Base-by-base conservation (phyloP, 1,284 basidiomycete species). In the Ustilago nuda region DNA sequence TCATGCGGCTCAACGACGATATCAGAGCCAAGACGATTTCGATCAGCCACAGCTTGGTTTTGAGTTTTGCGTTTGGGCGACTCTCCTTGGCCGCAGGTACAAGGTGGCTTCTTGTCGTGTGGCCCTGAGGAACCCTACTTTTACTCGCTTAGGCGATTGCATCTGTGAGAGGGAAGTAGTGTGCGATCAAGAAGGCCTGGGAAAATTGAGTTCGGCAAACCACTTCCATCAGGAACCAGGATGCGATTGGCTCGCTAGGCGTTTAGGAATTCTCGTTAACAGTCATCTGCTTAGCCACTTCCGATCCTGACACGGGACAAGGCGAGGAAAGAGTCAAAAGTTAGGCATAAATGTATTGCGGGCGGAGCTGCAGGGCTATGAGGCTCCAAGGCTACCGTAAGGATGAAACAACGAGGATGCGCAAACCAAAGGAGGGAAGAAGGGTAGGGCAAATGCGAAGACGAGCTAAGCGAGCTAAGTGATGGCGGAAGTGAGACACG, bases 141-240 rank as follows among this genome's bases (percentile, higher is more conserved):
- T 48, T 48, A 23, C 41, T 43, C 56, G 43, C 36, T 46, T 9
- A 33, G 41, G 15, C 17, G 2, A 30, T 4, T 32, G 45, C 30
- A n/a, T 23, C 48, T 50, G 48, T 19, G 8, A 48, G 45, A 48
- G 13, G 45, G 23, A 48, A 9, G 45, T 30, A 48, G 36, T n/a
- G 19, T 41, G 32, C 39, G 50, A 51, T 54, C 51, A 61, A 53
- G 30, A 41, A 39, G 51, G 15, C 51, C 15, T 56, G 53, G 54
- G 61, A 56, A 62, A 63, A 54, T 43, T 62, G 33, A 19, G 36
- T 43, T 56, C 35, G 61, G 43, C 54, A 63, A 56, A 51, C 48
- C 19, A n/a, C 27, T 30, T 65, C 33, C n/a, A 30, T 45, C 56
- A 65, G 62, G 62, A 65, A 65, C 62, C 55, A 53, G 33, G 50